These are phyloP conservation scores for Trichosporon sp. DNA, from an alignment of 1,284 basidiomycete genomes.

Conservation along the genomic window DNA sequence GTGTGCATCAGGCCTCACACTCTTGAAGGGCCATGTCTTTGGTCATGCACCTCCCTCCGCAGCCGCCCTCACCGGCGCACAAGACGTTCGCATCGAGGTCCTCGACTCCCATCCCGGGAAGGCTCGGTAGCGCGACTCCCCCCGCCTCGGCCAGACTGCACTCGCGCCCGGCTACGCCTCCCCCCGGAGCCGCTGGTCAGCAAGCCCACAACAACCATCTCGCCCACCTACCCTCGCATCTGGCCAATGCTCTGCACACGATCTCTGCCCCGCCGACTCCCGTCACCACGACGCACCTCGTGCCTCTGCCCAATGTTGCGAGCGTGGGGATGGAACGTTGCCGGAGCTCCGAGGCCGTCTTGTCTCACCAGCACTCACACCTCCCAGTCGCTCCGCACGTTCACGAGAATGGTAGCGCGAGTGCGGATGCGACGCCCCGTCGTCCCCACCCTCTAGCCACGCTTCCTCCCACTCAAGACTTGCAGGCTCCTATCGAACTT, in stretches of 20 bases:
- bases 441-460: constrained; percentile 13
- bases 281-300: constrained; percentile 39
- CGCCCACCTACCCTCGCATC: constrained; percentile 9
- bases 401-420: constrained; percentile 5
- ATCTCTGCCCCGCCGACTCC: constrained; percentile 44
- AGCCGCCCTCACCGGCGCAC: constrained; percentile 11
- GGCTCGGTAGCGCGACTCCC: constrained; percentile 13
- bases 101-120: constrained; percentile 13
- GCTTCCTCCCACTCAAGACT: not conserved
- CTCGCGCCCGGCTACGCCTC: constrained; percentile 19
- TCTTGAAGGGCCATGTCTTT: constrained; percentile 13
- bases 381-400: not conserved
- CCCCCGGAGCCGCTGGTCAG: constrained; percentile 3
- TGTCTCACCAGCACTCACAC: constrained; percentile 16
- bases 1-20: not conserved
- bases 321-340: constrained; percentile 38
- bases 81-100: constrained; percentile 16
- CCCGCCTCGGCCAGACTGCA: constrained; percentile 18
- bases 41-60: constrained; percentile 18
- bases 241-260: constrained; percentile 21
- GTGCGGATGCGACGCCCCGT: constrained; percentile 16
- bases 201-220: not conserved
- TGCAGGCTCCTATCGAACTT: not conserved
- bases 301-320: constrained; percentile 24
- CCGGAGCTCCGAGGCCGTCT: constrained; percentile 36